Percentiles rank a stretch among this genome's conserved stretches.
Evolutionary conservation across 1,139 yeast genomes (phyloP).

Genomic region (Geotrichum fermentans): DNA sequence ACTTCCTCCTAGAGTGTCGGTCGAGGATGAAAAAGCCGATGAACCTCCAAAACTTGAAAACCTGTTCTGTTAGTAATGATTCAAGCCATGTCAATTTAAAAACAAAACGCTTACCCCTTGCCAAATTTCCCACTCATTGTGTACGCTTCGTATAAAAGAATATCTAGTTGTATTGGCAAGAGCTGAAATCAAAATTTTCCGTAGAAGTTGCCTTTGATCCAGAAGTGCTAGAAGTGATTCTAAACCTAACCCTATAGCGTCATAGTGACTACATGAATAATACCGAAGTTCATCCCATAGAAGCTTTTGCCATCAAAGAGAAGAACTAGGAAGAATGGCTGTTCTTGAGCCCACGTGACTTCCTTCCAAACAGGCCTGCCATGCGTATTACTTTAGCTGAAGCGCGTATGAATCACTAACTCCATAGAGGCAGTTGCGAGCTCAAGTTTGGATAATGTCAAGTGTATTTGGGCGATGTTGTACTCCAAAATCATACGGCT

Average conservation of each 20-base stretch:
- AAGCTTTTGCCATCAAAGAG: too few species aligned
- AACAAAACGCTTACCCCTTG: conserved; percentile 7
- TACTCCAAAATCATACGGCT: too few species aligned
- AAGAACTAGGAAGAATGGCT: too few species aligned
- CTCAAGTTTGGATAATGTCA: too few species aligned
- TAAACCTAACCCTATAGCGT: conserved; percentile 2
- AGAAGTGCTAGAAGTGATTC: background rate
- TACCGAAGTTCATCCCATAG: too few species aligned
- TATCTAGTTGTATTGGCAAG: background rate
- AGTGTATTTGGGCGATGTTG: too few species aligned
- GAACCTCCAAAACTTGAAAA: conserved; percentile 12
- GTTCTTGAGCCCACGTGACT: too few species aligned
- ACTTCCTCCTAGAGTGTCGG: conserved; percentile 42
- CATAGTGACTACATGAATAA: conserved; percentile 1
- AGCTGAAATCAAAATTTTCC: background rate
- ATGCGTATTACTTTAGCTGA: too few species aligned
- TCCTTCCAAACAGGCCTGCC: too few species aligned
- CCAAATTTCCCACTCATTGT: conserved; percentile 10
- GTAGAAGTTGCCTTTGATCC: conserved; percentile 5
- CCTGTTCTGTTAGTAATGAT: background rate
- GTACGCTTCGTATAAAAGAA: background rate
- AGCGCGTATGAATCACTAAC: too few species aligned
- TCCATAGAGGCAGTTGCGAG: too few species aligned
- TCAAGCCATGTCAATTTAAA: background rate
- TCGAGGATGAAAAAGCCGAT: conserved; percentile 4